A percentile compares a stretch with the other conserved stretches of the same genome.
Evolutionary conservation across 2,329 filamentous ascomycete species (phyloP).

Genomic region (Pestalotiopsis sp.): DNA sequence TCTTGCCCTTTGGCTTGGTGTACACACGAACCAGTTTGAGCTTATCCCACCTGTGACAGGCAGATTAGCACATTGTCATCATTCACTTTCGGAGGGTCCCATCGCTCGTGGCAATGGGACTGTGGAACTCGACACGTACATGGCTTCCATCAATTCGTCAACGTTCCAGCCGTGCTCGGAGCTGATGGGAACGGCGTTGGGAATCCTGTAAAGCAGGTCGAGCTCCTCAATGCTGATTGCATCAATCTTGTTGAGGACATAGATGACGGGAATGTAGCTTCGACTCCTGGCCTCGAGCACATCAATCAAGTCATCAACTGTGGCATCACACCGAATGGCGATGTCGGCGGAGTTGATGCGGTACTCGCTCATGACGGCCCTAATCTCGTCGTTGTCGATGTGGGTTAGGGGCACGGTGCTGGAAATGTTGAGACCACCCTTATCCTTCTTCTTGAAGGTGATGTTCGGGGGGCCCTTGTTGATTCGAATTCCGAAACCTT

Average conservation of each 20-base stretch:
- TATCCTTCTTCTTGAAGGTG: constrained; percentile 99
- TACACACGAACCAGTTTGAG: constrained; percentile 89
- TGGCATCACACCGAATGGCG: constrained; percentile 95
- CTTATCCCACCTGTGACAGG: constrained; percentile 74
- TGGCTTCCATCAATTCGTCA: constrained; percentile 92
- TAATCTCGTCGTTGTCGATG: constrained; percentile 95
- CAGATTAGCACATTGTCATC: neutral
- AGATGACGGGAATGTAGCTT: constrained; percentile 98
- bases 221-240: constrained; percentile 97
- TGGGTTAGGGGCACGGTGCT: constrained; percentile 88
- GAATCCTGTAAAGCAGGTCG: constrained; percentile 93
- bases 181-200: constrained; percentile 95
- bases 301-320: constrained; percentile 95
- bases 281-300: constrained; percentile 90
- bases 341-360: constrained; percentile 96
- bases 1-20: constrained; percentile 94
- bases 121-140: constrained; percentile 50
- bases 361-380: constrained; percentile 96
- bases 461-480: constrained; percentile 98
- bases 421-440: constrained; percentile 95
- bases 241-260: constrained; percentile 99
- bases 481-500: constrained; percentile 96
- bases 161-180: constrained; percentile 98
- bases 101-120: neutral
- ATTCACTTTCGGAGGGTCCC: neutral